Evolutionary conservation across 2,329 filamentous ascomycete species (phyloP).

Genomic region (Fusarium nygamai): DNA sequence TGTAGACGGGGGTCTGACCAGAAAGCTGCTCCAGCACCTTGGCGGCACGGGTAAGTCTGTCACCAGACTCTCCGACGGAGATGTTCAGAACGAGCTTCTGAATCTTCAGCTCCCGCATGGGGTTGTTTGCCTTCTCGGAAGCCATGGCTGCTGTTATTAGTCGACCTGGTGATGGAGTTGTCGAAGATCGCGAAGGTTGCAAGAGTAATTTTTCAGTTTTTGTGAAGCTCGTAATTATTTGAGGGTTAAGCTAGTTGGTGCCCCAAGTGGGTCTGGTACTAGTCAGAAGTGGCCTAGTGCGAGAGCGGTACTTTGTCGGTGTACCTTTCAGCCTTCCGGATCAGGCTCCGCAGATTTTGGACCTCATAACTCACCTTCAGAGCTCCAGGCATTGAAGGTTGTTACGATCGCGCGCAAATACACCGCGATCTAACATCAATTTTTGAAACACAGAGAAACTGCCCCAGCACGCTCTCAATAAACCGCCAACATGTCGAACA

Average conservation of each 20-base stretch:
- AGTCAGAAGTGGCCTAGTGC: constrained; percentile 40
- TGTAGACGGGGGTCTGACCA: constrained; percentile 99
- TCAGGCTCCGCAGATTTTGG: constrained; percentile 60
- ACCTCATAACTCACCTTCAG: constrained; percentile 53
- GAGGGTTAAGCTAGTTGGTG: constrained; percentile 48
- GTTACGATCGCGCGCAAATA: constrained; percentile 51
- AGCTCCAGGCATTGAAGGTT: constrained; percentile 57
- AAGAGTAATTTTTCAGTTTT: constrained; percentile 44
- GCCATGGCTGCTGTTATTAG: constrained; percentile 54
- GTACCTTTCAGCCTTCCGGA: constrained; percentile 53
- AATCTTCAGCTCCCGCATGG: constrained; percentile 99
- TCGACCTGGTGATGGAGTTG: constrained; percentile 51
- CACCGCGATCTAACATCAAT: constrained; percentile 52
- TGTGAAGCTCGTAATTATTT: constrained; percentile 51
- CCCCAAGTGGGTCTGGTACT: constrained; percentile 30
- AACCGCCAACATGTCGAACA: constrained; percentile 64
- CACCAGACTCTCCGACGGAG: constrained; percentile 99
- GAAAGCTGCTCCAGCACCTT: constrained; percentile 99
- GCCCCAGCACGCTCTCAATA: constrained; percentile 45
- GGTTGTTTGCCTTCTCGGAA: constrained; percentile 92
- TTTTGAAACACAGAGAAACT: constrained; percentile 54
- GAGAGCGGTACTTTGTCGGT: constrained; percentile 42
- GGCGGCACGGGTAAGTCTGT: constrained; percentile 99
- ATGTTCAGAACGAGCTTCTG: constrained; percentile 99
- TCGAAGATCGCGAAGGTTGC: constrained; percentile 45